These are phyloP conservation scores for Amanita fuliginea DNA, from an alignment of 768 basidiomycete genomes.

Conservation along the genomic window DNA sequence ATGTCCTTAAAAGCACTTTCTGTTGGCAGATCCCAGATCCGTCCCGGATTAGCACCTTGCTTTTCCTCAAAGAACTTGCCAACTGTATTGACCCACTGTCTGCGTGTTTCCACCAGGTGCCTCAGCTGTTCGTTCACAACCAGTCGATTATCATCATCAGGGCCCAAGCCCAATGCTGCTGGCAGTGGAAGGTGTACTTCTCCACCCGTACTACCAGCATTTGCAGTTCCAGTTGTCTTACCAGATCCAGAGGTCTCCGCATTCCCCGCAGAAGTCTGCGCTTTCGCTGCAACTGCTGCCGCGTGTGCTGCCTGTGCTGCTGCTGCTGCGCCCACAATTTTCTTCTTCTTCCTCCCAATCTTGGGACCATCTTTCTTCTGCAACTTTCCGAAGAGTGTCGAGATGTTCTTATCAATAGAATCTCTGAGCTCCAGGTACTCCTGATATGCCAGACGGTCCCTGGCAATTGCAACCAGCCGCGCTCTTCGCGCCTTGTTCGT, in stretches of 20 bases:
- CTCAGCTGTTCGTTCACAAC: slow-evolving; percentile 57
- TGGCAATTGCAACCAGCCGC: slow-evolving; percentile 64
- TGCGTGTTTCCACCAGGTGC: slow-evolving; percentile 64
- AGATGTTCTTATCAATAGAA: slow-evolving; percentile 78
- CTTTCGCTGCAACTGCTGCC: slow-evolving; percentile 2
- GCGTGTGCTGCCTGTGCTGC: slow-evolving; percentile 14
- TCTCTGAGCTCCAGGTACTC: slow-evolving; percentile 85
- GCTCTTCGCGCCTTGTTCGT: slow-evolving; percentile 77
- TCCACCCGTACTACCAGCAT: slow-evolving; percentile 18
- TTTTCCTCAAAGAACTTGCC: slow-evolving; percentile 69
- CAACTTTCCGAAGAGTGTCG: slow-evolving; percentile 61
- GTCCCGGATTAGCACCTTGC: slow-evolving; percentile 51
- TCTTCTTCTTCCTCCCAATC: slow-evolving; percentile 72
- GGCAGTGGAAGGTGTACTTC: slow-evolving; percentile 29
- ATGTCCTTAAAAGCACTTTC: slow-evolving; percentile 68
- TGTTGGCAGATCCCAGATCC: slow-evolving; percentile 70
- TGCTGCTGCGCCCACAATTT: slow-evolving; percentile 19
- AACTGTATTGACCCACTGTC: slow-evolving; percentile 69
- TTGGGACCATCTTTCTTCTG: slow-evolving; percentile 77
- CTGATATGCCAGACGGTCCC: slow-evolving; percentile 82
- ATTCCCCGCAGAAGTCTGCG: neutral
- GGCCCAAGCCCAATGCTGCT: slow-evolving; percentile 58
- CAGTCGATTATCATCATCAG: slow-evolving; percentile 54
- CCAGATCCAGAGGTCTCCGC: neutral
- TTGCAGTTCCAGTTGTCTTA: slow-evolving; percentile 12